Conservation (phyloP, 129 eudicot species). For the Helichrysum umbraculigerum region DNA sequence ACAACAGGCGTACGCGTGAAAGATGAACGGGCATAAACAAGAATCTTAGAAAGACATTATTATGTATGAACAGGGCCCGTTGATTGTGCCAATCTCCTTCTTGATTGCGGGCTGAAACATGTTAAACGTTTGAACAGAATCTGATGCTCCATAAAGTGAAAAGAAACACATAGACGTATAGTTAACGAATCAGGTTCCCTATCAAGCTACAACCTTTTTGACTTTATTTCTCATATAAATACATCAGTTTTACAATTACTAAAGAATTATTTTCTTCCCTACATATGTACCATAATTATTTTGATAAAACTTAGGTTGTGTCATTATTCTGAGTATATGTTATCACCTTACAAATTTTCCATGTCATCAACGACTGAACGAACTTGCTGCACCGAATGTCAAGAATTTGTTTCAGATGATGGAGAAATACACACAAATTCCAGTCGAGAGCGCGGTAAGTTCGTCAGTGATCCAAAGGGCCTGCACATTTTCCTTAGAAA, state of each 20-base stretch:
- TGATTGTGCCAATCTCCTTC: slow-evolving; percentile 20
- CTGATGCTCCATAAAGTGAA: slow-evolving; percentile 11
- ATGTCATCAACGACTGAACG: slow-evolving; percentile 19
- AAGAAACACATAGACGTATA: background rate
- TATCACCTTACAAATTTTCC: slow-evolving; percentile 3
- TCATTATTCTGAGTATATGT: background rate
- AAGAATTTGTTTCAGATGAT: slow-evolving; percentile 15
- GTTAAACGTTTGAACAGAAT: slow-evolving; percentile 13
- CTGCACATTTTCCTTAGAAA: slow-evolving; percentile 4
- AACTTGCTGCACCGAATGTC: slow-evolving; percentile 39
- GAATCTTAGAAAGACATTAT: slow-evolving; percentile 20
- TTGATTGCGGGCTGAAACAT: slow-evolving; percentile 3
- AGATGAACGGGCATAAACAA: slow-evolving; percentile 12
- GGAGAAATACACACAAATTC: background rate
- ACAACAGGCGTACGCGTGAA: slow-evolving; percentile 21
- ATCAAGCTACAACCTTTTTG: slow-evolving; percentile 4
- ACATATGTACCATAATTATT: background rate
- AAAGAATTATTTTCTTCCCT: background rate
- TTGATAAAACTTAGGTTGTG: background rate
- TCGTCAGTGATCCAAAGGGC: slow-evolving; percentile 24
- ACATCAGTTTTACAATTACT: background rate
- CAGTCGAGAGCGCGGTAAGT: slow-evolving; percentile 3
- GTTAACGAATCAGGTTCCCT: slow-evolving; percentile 10
- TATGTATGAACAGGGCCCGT: slow-evolving; percentile 6
- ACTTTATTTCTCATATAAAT: background rate